A percentile compares a stretch with the other conserved stretches of the same genome.
These are phyloP conservation scores for Flaveria sonorensis DNA, from an alignment of 129 eudicot species.

Conservation along the genomic window DNA sequence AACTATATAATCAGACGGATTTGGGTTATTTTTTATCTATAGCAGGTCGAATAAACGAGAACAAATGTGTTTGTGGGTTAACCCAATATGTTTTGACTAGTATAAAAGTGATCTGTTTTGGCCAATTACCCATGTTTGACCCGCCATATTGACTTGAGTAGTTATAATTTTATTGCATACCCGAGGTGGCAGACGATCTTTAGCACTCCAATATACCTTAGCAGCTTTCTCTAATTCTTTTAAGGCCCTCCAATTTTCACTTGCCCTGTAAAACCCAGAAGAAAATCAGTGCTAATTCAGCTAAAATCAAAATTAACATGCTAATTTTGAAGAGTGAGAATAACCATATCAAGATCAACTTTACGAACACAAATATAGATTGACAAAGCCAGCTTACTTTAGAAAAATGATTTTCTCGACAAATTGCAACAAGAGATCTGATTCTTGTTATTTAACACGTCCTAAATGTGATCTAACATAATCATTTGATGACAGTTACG, in stretches of 20 bases:
- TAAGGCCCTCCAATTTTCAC: conserved; percentile 86
- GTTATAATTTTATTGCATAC: conserved; percentile 35
- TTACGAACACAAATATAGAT: neutral
- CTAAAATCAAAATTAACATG: neutral
- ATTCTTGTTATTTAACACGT: neutral
- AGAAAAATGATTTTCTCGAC: neutral
- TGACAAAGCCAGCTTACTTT: neutral
- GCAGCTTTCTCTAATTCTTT: conserved; percentile 96
- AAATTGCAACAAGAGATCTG: neutral
- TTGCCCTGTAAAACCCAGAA: conserved; percentile 52
- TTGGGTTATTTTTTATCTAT: neutral
- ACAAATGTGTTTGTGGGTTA: neutral
- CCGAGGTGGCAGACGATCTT: conserved; percentile 98
- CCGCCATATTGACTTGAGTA: neutral
- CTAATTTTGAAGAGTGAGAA: neutral
- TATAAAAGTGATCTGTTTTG: neutral
- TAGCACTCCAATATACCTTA: conserved; percentile 83
- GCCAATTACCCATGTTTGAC: conserved; percentile 5
- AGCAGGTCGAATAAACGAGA: neutral
- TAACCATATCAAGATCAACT: neutral
- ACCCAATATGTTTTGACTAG: neutral
- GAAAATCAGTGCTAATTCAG: neutral
- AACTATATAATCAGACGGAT: neutral
- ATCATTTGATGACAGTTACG: neutral
- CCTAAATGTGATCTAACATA: neutral